Base-by-base conservation (phyloP, 768 basidiomycete genomes). In the Pholiota microspora region DNA sequence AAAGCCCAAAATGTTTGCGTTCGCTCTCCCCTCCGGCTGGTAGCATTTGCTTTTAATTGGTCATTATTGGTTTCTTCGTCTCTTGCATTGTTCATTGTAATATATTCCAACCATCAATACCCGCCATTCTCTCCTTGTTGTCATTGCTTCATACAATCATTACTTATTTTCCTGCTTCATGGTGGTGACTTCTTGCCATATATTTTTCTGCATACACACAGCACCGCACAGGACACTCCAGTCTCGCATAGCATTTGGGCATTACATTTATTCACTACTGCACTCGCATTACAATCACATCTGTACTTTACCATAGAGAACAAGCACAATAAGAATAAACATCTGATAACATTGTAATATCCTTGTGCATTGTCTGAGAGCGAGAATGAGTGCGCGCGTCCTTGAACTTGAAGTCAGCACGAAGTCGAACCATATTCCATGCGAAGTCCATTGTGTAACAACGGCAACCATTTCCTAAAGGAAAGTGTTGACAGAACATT, bases 1-100 rank as follows among this genome's bases (percentile, higher is more conserved):
- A 42, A 86, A 86, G 67, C 64, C 67, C 5, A 82, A 84, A 65
- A 85, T 85, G 77, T 88, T 85, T 40, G 84, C 86, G 0, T 78
- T 81, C 56, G 86, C 86, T 9, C 71, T 78, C 1, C 82, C 84
- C 0, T 73, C 84, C 1, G 73, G 75, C 16, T 88, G 86, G 86
- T 88, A 77, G 75, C 64, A 45, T 34, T 23, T 63, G 59, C 60
- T 56, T 64, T 67, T 47, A 16, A 49, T 51, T 47, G 23, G 59
- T 35, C 57, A 49, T 54, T 60, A 61, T 59, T 65, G 60, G 48
- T 53, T 55, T 53, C 52, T 54, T 54, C 52, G 45, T 48, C 53
- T 54, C 50, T 49, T 55, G 42, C 54, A 53, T 59, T n/a, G n/a
- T n/a, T 51, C 62, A 28, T 44, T 60, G 59, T 61, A 61, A 35